Evolutionary conservation across 768 basidiomycete genomes (phyloP).

Genomic region (Suillus weaverae): DNA sequence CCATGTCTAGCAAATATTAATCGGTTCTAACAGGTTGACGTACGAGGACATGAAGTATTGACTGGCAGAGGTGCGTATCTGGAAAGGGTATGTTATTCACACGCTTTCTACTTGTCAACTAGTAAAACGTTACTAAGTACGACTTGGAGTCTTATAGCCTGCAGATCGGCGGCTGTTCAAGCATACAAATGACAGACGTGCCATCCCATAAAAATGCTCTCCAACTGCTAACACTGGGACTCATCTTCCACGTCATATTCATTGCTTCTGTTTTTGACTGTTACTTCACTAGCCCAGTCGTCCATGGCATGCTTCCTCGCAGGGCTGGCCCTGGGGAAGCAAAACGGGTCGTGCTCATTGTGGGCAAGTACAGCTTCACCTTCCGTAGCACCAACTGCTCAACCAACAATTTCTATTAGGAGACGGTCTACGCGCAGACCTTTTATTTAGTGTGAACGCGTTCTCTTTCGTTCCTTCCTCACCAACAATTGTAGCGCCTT

Average conservation of each 20-base stretch:
- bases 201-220: constrained; percentile 22
- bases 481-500: constrained; percentile 67
- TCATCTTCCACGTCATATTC: constrained; percentile 74
- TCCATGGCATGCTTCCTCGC: constrained; percentile 70
- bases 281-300: constrained; percentile 84
- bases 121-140: no score
- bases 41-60: background rate
- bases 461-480: constrained; percentile 51
- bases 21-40: background rate
- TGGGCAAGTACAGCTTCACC: constrained; percentile 48
- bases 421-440: constrained; percentile 83
- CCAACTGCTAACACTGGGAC: constrained; percentile 59
- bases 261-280: constrained; percentile 80
- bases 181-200: constrained; percentile 13
- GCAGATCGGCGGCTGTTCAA: background rate
- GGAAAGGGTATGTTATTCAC: background rate
- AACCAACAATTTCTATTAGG: constrained; percentile 41
- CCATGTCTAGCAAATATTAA: constrained; percentile 19
- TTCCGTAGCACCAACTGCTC: background rate
- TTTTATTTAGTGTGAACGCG: constrained; percentile 64
- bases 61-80: background rate
- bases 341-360: constrained; percentile 76
- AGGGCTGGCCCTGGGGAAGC: constrained; percentile 49
- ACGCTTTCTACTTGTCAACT: background rate
- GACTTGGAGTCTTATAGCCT: background rate